Percentiles rank a stretch among this genome's conserved stretches.
Conservation (phyloP, 2,329 filamentous ascomycete genomes). For the Huntiella omanensis region DNA sequence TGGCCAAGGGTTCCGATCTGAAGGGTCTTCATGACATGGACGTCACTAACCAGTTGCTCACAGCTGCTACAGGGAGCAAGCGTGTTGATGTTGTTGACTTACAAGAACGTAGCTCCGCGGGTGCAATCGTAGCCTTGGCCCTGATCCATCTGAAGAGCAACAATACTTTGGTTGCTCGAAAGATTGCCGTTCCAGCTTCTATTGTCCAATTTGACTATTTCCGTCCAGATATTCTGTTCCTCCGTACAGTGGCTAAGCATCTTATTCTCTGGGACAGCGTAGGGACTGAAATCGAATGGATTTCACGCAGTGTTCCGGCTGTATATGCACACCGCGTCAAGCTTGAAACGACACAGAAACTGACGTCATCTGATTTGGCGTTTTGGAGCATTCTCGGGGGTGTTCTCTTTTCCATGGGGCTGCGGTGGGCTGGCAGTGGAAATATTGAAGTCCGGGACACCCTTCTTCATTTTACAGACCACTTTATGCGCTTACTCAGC, state of each 20-base stretch:
- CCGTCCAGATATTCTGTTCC: slow-evolving; percentile 74
- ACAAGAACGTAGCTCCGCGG: slow-evolving; percentile 78
- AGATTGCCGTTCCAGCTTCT: slow-evolving; percentile 85
- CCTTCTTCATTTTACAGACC: slow-evolving; percentile 65
- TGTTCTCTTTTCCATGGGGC: slow-evolving; percentile 61
- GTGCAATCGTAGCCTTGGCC: slow-evolving; percentile 75
- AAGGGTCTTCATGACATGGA: slow-evolving; percentile 86
- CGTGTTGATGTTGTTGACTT: slow-evolving; percentile 85
- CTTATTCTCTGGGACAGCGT: slow-evolving; percentile 87
- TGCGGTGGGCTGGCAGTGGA: slow-evolving; percentile 57
- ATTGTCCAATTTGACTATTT: slow-evolving; percentile 88
- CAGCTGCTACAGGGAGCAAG: slow-evolving; percentile 72
- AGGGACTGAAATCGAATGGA: slow-evolving; percentile 53
- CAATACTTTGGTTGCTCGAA: slow-evolving; percentile 67
- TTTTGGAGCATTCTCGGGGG: slow-evolving; percentile 87
- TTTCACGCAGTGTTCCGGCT: slow-evolving; percentile 51
- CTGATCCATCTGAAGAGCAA: slow-evolving; percentile 97
- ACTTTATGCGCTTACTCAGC: slow-evolving; percentile 61
- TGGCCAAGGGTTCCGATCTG: slow-evolving; percentile 76
- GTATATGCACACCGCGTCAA: slow-evolving; percentile 45
- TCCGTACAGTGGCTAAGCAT: slow-evolving; percentile 76
- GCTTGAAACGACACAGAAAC: slow-evolving; percentile 19
- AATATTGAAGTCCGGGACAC: slow-evolving; percentile 58
- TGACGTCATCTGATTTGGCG: slow-evolving; percentile 70
- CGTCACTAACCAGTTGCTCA: slow-evolving; percentile 70